Base-by-base conservation (phyloP, 495 filamentous ascomycete species). In the Filosporella fistucella region DNA sequence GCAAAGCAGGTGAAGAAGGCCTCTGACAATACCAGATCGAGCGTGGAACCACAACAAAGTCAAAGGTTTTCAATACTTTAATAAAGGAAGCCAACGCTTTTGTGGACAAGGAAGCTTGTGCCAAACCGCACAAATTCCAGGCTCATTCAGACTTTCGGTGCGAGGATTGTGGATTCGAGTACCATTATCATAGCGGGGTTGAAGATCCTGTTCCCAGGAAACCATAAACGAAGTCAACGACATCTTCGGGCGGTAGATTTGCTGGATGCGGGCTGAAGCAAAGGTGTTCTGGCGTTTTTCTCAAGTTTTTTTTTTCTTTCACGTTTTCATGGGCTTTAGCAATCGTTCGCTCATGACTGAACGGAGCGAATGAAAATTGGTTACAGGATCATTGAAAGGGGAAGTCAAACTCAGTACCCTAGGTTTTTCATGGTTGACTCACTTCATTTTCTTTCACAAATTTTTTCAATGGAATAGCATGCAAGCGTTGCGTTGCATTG, bases 1-100 rank as follows among this genome's bases (percentile, higher is more conserved):
- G 93, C 73, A 91, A 89, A 67, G 89, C 91, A 47, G 93, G 91
- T 55, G 86, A 96, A 63, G 90, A 97, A 72, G 93, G 94, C 56
- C 60, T 79, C 37, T 79, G 65, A 73, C 52, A 50, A 41, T 37
- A 24, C 26, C 23, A 17, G 40, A 35, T 45, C 20, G 46, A 42
- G 24, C 34, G 21, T 17, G 47, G 42, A 17, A 42, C 40, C 17
- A 45, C 41, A 23, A 8, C 22, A 25, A 50, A 44, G 45, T 45
- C 44, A 29, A 17, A 24, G 11, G 30, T 39, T 16, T 49, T 54
- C 34, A 25, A 32, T 11, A 1, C 4, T 22, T 34, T 54, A 8
- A 32, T 22, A 4, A 44, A 54, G 25, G 45, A 49, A 29, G 40
- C 46, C 13, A 44, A 36, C 29, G 34, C 45, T 33, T 18, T 54